Evolutionary conservation across 768 basidiomycete genomes (phyloP).

Genomic region (Lactarius vividus): DNA sequence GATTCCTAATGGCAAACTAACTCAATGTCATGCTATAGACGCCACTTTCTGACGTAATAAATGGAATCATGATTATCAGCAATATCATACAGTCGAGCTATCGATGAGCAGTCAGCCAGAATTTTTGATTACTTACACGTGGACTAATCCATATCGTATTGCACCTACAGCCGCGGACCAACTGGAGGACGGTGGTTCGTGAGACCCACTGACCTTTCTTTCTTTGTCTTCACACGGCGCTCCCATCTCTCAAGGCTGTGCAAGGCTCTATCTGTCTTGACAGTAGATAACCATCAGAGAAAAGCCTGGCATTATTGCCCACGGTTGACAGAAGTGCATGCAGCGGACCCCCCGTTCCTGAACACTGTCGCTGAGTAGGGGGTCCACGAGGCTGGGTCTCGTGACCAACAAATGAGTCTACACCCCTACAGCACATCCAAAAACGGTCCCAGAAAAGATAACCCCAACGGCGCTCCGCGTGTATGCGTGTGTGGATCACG

Average conservation of each 20-base stretch:
- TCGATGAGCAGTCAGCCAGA: not conserved
- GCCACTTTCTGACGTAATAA: not conserved
- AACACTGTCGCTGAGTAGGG: not conserved
- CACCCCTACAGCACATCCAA: not conserved
- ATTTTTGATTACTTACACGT: not conserved
- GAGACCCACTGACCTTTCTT: not conserved
- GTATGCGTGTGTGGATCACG: not conserved
- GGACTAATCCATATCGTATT: not conserved
- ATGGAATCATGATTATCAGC: not conserved
- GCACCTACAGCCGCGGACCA: no score
- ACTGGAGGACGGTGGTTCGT: not conserved
- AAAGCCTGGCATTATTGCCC: not conserved
- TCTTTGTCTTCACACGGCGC: not conserved
- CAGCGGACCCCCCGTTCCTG: not conserved
- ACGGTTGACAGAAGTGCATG: not conserved
- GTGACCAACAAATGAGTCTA: slow-evolving; percentile 2
- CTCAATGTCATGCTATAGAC: no score
- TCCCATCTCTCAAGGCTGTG: not conserved
- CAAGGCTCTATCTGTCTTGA: not conserved
- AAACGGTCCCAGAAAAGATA: slow-evolving; percentile 4
- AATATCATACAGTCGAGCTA: not conserved
- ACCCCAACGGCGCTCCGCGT: slow-evolving; percentile 16
- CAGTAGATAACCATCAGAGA: not conserved
- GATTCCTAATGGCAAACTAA: no score
- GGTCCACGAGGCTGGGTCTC: slow-evolving; percentile 4